Evolutionary conservation across 2,329 filamentous ascomycete genomes (phyloP), one percentile per base, ranked within the genome.

Genomic region (Aspergillus cejpii): DNA sequence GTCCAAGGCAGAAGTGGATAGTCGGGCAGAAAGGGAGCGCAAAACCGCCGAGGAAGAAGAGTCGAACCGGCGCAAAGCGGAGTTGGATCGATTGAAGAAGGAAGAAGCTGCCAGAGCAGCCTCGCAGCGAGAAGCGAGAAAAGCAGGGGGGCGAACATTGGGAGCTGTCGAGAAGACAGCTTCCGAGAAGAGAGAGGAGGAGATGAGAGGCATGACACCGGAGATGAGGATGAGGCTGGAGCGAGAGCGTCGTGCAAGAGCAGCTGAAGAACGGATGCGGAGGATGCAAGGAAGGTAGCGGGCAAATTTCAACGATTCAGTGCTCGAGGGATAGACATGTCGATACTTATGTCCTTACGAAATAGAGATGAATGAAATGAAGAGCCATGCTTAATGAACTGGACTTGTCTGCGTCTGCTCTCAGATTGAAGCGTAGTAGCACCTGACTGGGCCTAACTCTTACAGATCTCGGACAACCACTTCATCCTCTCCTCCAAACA

Each of bases 221-320:
- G 91, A 97, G 69, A 90, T 92, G 79, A 80, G 82, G 63, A 79
- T 83, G 78, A 81, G 79, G 62, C 67, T 97, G 43, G 92, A 97
- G 65, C 75, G 92, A 55, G 92, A 98, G 69, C 76, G 89, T 56
- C 83, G 91, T 60, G 92, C 92, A 3, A 80, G 91, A 57, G 92
- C 92, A 6, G 91, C 90, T 0, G 92, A 97, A 68, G 90, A 91
- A 71, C 80, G 91, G 61, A 76, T 96, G 48, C 81, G 77, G 68
- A 76, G 77, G 58, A 74, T 88, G 77, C 77, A 80, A 57, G 69
- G 57, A 26, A 56, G 55, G 8, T 61, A 41, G 54, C 42, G 14
- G 21, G 4, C 23, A n/a, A n/a, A n/a, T n/a, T 34, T 15, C 11
- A 19, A 21, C 11, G 33, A 10, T 11, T 17, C 15, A n/a, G 8